These are phyloP conservation scores for Esteya vermicola DNA, from an alignment of 2,329 filamentous ascomycete species.

Conservation along the genomic window DNA sequence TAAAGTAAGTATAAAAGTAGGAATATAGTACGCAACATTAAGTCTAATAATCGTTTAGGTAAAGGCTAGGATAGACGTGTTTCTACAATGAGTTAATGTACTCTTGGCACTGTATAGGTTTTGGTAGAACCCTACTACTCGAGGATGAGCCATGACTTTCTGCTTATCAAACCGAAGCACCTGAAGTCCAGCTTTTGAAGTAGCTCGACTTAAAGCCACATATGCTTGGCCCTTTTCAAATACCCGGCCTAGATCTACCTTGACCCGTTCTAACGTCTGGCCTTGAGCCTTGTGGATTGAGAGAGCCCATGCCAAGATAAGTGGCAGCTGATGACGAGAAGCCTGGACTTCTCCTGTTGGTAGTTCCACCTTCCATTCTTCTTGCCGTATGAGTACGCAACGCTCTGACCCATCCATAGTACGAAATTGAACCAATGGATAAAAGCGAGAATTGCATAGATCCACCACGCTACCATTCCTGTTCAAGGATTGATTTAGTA, in stretches of 20 bases:
- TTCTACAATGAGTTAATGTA: conserved; percentile 16
- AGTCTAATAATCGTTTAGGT: too few species aligned
- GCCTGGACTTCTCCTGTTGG: conserved; percentile 90
- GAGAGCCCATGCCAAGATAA: conserved; percentile 92
- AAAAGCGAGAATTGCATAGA: conserved; percentile 21
- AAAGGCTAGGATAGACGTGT: conserved; percentile 25
- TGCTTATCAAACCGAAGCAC: conserved; percentile 76
- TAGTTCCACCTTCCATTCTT: conserved; percentile 95
- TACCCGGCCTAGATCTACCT: conserved; percentile 80
- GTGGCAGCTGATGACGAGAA: conserved; percentile 64
- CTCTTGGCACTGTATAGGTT: conserved; percentile 60
- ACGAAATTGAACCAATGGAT: conserved; percentile 73
- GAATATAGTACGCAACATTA: too few species aligned
- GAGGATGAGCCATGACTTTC: conserved; percentile 89
- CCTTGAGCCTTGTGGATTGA: conserved; percentile 98
- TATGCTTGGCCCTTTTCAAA: conserved; percentile 98
- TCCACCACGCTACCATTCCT: conserved; percentile 10
- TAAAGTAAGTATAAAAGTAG: too few species aligned
- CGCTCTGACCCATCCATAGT: conserved; percentile 64
- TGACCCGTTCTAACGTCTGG: conserved; percentile 84
- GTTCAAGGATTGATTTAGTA: conserved; percentile 27
- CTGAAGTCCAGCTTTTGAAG: conserved; percentile 72
- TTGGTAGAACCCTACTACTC: conserved; percentile 73
- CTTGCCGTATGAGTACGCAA: conserved; percentile 67
- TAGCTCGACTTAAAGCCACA: conserved; percentile 87